Base-by-base conservation (phyloP, 2,329 filamentous ascomycete species). In the Cytospora schulzeri region DNA sequence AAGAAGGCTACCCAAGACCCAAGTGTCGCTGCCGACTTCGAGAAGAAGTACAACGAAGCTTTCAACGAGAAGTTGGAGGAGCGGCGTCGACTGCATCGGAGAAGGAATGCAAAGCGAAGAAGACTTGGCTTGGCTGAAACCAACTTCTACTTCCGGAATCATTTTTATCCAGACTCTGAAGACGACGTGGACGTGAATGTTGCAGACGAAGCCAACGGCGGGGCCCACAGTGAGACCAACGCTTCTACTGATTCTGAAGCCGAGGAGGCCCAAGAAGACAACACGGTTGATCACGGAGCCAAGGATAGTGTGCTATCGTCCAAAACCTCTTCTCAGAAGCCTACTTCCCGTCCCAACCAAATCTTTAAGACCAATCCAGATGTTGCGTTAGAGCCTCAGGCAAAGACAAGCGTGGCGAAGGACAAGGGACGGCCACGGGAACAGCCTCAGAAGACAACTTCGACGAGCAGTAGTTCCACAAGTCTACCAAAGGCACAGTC, bases 91-190 rank as follows among this genome's bases (percentile, higher is more conserved):
- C 78, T 79, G 8, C 81, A 82, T 65, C 67, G 70, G n/a, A 73
- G 72, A 58, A 77, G 82, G 24, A 84, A 85, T 60, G 71, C 68
- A 26, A 80, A 77, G 69, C 78, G 82, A n/a, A 69, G 69, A 45
- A 73, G 71, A 53, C 72, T 76, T 5, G 80, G 80, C 12, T 57
- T 79, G 6, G 66, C 70, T 35, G 71, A 62, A 67, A 78, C 68
- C 24, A 28, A 4, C 11, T 67, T 86, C 82, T 55, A 12, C 17
- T 65, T 67, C 51, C 52, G 65, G n/a, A 24, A 35, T 24, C 26
- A 58, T 19, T 4, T n/a, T 4, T 60, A 62, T 24, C 8, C 50
- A 19, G 65, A 67, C 38, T 57, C 62, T n/a, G 65, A 67, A 4
- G 57, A 65, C 33, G 45, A 24, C n/a, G n/a, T 24, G 45, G 45